Evolutionary conservation across 331 rosid genomes (phyloP), one percentile per base, ranked within the genome.

Genomic region (Erythrophleum ivorense): DNA sequence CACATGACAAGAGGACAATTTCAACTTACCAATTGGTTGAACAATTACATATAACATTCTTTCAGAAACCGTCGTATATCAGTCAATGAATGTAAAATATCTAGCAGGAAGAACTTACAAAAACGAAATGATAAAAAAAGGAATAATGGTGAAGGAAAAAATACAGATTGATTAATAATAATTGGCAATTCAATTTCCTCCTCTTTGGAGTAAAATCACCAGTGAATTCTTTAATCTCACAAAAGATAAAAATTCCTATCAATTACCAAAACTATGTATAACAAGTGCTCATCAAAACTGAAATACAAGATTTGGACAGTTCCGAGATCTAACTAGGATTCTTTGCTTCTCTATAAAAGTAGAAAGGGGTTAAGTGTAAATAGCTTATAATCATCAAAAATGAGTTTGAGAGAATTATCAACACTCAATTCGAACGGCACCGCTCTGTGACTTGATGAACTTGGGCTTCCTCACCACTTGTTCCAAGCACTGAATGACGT

Each of bases 401-500:
- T 43, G 52, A 9, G 69, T 1, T 15, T 15, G 79, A 64, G 63
- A 75, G 67, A 54, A 57, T 53, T 1, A 64, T 89, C 79, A 83
- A 88, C 98, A 95, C 87, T 93, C 98, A 21, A 95, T 95, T 63
- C 97, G 91, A 86, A 94, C 99, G 52, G 97, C 96, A 15, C 98
- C 99, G 34, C 97, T 90, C 88, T 93, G 89, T 0, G 98, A 95
- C 21, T 97, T 93, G 16, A 95, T 80, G 84, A 95, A 93, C 89
- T 88, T 95, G 40, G 98, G 98, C 88, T 95, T 95, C 91, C 98
- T 87, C 29, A 91, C 79, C 6, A 95, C 94, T 78, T 89, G 90
- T 84, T 93, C 92, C 86, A 95, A 72, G 86, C 94, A 93, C 85
- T 93, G 99, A 18, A 95, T 84, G 64, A 91, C 82, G 36, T 95